Base-by-base conservation (phyloP, 2,329 filamentous ascomycete species). In the Cordyceps javanica region DNA sequence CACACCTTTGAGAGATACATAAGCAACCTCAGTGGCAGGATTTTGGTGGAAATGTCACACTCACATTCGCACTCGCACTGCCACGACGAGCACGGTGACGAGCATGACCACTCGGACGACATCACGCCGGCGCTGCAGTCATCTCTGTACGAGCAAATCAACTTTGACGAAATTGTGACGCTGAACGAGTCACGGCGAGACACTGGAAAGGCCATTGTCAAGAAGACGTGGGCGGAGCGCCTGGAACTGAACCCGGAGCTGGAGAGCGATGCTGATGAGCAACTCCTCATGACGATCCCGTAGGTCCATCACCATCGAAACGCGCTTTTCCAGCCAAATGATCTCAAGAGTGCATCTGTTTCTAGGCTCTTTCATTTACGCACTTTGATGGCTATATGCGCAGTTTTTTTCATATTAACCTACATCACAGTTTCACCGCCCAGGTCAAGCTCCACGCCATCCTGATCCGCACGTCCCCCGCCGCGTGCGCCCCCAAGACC, bases 381-480 rank as follows among this genome's bases (percentile, higher is more conserved):
- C n/a, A n/a, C n/a, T n/a, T n/a, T n/a, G n/a, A n/a, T n/a, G n/a
- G n/a, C n/a, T n/a, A n/a, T n/a, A n/a, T n/a, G n/a, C n/a, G n/a
- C n/a, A n/a, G n/a, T n/a, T n/a, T n/a, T 45, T 44, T 26, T 23
- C 48, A 46, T 32, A 28, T 32, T 50, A 44, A 32, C 30, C 56
- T n/a, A 58, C 3, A 25, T 2, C 9, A 19, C 62, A 95, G 91
- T 2, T 99, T 99, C 75, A 92, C 91, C 1, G 92, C 90, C 49
- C 92, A 97, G 73, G 85, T 97, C 60, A 96, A 95, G 68, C 85
- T 99, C 1, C 92, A 97, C 75, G 87, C 89, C 26, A 86, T 99
- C 68, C 81, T 97, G 25, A 75, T 99, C 59, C 91, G 93, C 69
- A 90, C 90, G 2, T 90, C 89, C 1, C 78, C 83, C 42, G 83